phyloP scores from a whole-genome alignment of 805 yeast species.

The Brettanomyces nanus region DNA sequence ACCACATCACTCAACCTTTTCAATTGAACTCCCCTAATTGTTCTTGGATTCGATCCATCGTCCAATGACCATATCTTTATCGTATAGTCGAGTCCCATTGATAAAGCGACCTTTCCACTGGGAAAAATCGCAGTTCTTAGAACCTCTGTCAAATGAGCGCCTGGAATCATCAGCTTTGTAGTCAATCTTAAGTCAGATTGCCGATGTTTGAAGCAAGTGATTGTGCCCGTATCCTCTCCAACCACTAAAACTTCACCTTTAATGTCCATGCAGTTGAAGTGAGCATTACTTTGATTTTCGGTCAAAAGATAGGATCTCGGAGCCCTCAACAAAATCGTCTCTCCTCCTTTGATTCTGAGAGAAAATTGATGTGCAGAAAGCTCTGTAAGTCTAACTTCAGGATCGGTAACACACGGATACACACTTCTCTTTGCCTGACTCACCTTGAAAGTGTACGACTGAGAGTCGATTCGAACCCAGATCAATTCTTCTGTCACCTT shows the following conservation, averaged over 20 bases:
- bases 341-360: constrained; percentile 5
- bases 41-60: constrained; percentile 41
- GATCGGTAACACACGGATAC: neutral
- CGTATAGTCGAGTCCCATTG: constrained; percentile 50
- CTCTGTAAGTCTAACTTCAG: constrained; percentile 1
- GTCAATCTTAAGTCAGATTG: neutral
- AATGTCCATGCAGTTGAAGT: constrained; percentile 2
- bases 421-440: neutral
- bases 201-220: neutral
- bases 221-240: constrained; percentile 4
- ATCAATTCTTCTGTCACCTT: constrained; percentile 3
- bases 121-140: constrained; percentile 46
- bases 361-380: constrained; percentile 2
- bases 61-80: constrained; percentile 53
- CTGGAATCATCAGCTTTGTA: constrained; percentile 4
- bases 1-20: constrained; percentile 39
- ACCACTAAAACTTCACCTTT: neutral
- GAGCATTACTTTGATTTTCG: neutral
- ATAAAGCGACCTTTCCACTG: constrained; percentile 50
- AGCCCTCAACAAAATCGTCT: neutral
- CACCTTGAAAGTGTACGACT: constrained; percentile 12
- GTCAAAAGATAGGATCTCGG: constrained; percentile 1
- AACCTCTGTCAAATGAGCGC: constrained; percentile 47
- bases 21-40: constrained; percentile 40
- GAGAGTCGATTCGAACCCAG: constrained; percentile 9